Evolutionary conservation across 768 basidiomycete species (phyloP).

Genomic region (Bullera alba): DNA sequence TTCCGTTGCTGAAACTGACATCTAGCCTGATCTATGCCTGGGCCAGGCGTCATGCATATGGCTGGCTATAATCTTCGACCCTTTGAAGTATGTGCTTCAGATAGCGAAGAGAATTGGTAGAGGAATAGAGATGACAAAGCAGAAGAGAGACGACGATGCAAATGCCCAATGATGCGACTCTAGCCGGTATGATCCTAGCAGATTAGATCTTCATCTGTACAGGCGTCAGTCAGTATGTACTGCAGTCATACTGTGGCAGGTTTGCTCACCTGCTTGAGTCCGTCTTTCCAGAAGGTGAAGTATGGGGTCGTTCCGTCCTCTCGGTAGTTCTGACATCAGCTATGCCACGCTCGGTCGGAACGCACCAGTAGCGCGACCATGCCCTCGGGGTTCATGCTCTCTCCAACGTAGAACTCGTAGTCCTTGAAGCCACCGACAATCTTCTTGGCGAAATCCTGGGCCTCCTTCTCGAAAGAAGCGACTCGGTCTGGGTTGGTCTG

Average conservation of each 20-base stretch:
- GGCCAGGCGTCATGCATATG: too few species aligned
- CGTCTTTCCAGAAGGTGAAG: conserved; percentile 94
- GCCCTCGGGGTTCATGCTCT: conserved; percentile 66
- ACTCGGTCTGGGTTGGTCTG: conserved; percentile 58
- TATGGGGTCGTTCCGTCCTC: conserved; percentile 60
- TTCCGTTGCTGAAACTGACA: too few species aligned
- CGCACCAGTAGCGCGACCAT: conserved; percentile 76
- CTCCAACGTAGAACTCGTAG: conserved; percentile 66
- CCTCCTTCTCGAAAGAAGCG: conserved; percentile 72
- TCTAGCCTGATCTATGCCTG: too few species aligned
- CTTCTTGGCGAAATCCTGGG: conserved; percentile 73
- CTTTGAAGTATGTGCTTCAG: too few species aligned
- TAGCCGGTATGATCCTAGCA: too few species aligned
- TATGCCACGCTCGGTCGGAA: background rate
- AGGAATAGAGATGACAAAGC: background rate
- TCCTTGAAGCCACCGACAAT: conserved; percentile 83
- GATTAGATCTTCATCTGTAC: conserved; percentile 30
- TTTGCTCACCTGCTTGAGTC: conserved; percentile 60
- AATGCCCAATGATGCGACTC: too few species aligned
- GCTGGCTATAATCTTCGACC: too few species aligned
- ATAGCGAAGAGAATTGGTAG: too few species aligned
- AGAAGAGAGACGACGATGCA: background rate
- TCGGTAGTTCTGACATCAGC: conserved; percentile 62
- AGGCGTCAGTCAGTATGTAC: background rate
- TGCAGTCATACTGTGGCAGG: too few species aligned